Percentiles rank a stretch among this genome's conserved stretches.
These are phyloP conservation scores for Saturnispora saitoi DNA, from an alignment of 805 yeast species.

Conservation along the genomic window DNA sequence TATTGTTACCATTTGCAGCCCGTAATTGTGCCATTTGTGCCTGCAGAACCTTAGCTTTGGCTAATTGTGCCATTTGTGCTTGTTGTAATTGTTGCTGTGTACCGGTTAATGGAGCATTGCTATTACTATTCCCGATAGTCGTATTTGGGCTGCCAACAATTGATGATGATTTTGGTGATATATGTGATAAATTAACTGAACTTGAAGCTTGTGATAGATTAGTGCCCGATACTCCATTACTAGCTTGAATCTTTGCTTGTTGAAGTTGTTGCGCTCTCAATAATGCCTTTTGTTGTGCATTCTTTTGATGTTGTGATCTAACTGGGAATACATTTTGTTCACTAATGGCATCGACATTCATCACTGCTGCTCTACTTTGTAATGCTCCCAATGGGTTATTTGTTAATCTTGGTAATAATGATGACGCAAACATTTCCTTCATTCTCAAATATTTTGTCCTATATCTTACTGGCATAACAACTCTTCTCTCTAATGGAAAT, in stretches of 20 bases:
- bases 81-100: constrained; percentile 10
- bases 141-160: constrained; percentile 7
- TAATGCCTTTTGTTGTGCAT: constrained; percentile 16
- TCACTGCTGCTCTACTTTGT: constrained; percentile 70
- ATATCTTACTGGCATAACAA: constrained; percentile 58
- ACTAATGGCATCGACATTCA: constrained; percentile 62
- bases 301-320: constrained; percentile 37
- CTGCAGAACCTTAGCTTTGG: constrained; percentile 18
- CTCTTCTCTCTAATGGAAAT: constrained; percentile 72
- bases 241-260: constrained; percentile 8
- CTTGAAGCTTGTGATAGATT: constrained; percentile 12
- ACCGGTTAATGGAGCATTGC: constrained; percentile 1
- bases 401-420: constrained; percentile 56
- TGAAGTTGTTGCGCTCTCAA: constrained; percentile 12
- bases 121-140: constrained; percentile 6
- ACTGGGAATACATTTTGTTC: constrained; percentile 48
- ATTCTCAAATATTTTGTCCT: constrained; percentile 72
- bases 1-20: constrained; percentile 7
- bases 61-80: constrained; percentile 15
- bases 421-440: constrained; percentile 91
- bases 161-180: not conserved
- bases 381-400: constrained; percentile 62
- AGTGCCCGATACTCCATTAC: constrained; percentile 11
- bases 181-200: constrained; percentile 2
- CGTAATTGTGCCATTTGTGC: constrained; percentile 8